Percentiles rank a stretch among this genome's conserved stretches.
Evolutionary conservation across 257 asterid genomes (phyloP).

Genomic region (Solanum pimpinellifolium): DNA sequence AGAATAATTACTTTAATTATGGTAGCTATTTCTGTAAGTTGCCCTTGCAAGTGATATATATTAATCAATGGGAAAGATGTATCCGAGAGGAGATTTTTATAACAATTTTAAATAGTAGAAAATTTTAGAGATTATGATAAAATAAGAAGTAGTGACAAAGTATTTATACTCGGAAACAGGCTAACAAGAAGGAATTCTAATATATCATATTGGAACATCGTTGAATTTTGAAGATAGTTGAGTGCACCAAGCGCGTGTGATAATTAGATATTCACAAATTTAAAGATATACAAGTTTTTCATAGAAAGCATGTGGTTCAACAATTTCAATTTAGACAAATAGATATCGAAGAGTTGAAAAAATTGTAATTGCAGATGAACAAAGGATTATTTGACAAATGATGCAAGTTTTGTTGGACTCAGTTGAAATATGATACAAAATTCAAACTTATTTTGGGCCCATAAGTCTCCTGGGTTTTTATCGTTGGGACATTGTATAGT

Average conservation of each 20-base stretch:
- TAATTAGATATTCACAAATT: neutral
- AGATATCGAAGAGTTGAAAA: neutral
- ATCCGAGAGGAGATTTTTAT: too few species aligned
- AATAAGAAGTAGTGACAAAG: too few species aligned
- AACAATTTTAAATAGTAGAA: too few species aligned
- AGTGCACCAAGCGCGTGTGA: neutral
- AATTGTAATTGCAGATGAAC: neutral
- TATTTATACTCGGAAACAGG: too few species aligned
- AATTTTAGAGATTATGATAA: too few species aligned
- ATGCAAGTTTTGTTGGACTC: neutral
- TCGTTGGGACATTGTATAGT: neutral
- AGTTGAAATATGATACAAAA: neutral
- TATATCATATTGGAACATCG: neutral
- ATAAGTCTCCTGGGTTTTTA: neutral
- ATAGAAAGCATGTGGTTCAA: neutral
- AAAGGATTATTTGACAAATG: neutral
- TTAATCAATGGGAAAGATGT: too few species aligned
- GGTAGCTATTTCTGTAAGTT: too few species aligned
- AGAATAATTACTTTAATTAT: too few species aligned
- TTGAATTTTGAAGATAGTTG: neutral
- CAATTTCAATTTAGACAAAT: neutral
- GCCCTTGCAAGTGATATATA: too few species aligned
- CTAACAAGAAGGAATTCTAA: neutral
- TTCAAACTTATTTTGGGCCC: neutral
- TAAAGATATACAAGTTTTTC: neutral